Evolutionary conservation across 768 basidiomycete species (phyloP).

Genomic region (Antrodiella citrinella): DNA sequence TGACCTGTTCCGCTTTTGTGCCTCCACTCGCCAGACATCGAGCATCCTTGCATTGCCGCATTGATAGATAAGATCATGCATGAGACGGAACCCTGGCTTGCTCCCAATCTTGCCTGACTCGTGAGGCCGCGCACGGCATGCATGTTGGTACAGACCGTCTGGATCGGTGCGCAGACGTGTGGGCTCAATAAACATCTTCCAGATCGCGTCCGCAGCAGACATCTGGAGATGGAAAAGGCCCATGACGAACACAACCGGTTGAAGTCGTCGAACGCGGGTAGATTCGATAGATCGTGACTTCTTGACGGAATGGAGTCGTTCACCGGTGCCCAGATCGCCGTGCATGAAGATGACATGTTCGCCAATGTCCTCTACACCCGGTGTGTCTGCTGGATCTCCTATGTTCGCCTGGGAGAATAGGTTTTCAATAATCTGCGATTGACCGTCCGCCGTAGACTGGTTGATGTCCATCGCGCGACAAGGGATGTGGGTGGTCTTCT

Average conservation of each 20-base stretch:
- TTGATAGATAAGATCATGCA: slow-evolving; percentile 29
- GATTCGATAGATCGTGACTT: slow-evolving; percentile 19
- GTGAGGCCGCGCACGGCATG: slow-evolving; percentile 19
- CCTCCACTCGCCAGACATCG: slow-evolving; percentile 22
- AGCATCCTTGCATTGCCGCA: slow-evolving; percentile 19
- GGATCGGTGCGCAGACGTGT: background rate
- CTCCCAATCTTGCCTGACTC: slow-evolving; percentile 24
- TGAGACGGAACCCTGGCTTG: slow-evolving; percentile 28
- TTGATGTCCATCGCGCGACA: slow-evolving; percentile 15
- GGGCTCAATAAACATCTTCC: background rate
- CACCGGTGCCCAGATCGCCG: slow-evolving; percentile 14
- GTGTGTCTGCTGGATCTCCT: slow-evolving; percentile 3
- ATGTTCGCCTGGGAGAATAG: slow-evolving; percentile 13
- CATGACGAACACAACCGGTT: slow-evolving; percentile 25
- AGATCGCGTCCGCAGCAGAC: slow-evolving; percentile 17
- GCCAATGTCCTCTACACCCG: slow-evolving; percentile 1
- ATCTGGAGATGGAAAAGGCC: slow-evolving; percentile 31
- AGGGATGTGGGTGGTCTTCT: slow-evolving; percentile 14
- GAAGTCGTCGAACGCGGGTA: slow-evolving; percentile 22
- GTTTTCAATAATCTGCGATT: slow-evolving; percentile 17
- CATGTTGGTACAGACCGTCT: slow-evolving; percentile 16
- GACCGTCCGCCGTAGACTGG: slow-evolving; percentile 14
- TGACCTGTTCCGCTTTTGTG: background rate
- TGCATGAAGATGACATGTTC: slow-evolving; percentile 13
- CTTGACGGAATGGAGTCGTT: slow-evolving; percentile 3